These are phyloP conservation scores for Xylaria scruposa DNA, from an alignment of 495 filamentous ascomycete genomes.

Conservation along the genomic window DNA sequence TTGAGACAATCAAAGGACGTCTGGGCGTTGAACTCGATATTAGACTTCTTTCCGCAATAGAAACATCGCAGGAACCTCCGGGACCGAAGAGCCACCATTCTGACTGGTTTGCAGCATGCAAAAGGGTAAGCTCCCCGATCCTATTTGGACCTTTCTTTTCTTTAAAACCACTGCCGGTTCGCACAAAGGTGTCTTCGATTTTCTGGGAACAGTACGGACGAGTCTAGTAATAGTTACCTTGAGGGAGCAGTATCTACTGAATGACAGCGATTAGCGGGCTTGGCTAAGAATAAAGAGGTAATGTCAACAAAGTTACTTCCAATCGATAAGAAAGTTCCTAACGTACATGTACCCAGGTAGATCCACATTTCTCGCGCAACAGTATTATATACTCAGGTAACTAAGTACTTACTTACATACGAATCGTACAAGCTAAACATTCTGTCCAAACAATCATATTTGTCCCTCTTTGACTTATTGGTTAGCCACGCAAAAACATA, in stretches of 20 bases:
- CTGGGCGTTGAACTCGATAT: slow-evolving; percentile 56
- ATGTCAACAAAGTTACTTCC: no score
- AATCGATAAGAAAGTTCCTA: background rate
- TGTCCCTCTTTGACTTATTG: background rate
- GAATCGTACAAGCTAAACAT: no score
- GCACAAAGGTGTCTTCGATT: slow-evolving; percentile 1
- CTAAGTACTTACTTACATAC: background rate
- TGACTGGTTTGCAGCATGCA: slow-evolving; percentile 17
- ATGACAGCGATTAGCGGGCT: slow-evolving; percentile 6
- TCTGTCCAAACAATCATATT: background rate
- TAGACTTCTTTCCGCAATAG: slow-evolving; percentile 73
- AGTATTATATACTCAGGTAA: no score
- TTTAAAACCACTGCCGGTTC: background rate
- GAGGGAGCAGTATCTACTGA: slow-evolving; percentile 10
- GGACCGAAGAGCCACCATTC: slow-evolving; percentile 46
- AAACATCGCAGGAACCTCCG: slow-evolving; percentile 67
- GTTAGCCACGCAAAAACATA: background rate
- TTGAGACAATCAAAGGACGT: slow-evolving; percentile 70
- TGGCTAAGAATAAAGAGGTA: slow-evolving; percentile 1
- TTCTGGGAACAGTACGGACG: background rate
- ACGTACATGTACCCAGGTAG: background rate
- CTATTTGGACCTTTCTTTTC: slow-evolving; percentile 4
- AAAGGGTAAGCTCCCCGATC: slow-evolving; percentile 12
- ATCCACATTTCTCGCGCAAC: background rate
- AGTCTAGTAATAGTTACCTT: slow-evolving; percentile 5